Conservation (phyloP, 2,329 filamentous ascomycete species). For the Botrytis aclada region DNA sequence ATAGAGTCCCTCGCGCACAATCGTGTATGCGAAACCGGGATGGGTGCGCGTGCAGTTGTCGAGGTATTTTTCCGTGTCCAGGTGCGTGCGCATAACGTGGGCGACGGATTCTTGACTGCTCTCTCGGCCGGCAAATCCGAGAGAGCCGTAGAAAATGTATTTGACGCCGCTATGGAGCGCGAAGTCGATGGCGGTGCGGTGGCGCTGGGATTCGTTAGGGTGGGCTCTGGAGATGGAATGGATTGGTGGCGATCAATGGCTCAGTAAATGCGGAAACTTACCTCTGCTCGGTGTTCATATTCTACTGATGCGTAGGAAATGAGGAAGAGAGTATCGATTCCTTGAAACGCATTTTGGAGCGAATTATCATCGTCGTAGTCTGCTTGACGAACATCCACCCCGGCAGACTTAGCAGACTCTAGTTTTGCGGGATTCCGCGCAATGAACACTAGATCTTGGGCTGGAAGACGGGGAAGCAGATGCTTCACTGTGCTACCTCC, state of each 20-base stretch:
- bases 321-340: background rate
- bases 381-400: background rate
- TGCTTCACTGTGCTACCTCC: background rate
- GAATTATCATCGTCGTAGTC: background rate
- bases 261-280: background rate
- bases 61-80: background rate
- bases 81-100: background rate
- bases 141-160: background rate
- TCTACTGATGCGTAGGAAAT: background rate
- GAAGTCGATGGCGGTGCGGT: background rate
- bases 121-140: background rate
- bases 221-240: background rate
- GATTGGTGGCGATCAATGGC: background rate
- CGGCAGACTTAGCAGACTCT: background rate
- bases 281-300: background rate
- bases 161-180: background rate
- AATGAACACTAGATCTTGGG: background rate
- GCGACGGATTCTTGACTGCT: background rate
- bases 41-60: background rate
- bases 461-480: background rate
- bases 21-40: background rate
- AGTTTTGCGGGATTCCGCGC: background rate
- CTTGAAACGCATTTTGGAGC: background rate
- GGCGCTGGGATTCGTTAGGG: background rate
- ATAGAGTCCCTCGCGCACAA: background rate